Evolutionary conservation across 306 rosid genomes (phyloP), one percentile per base, ranked within the genome.

Genomic region (Adenanthera pavonina): DNA sequence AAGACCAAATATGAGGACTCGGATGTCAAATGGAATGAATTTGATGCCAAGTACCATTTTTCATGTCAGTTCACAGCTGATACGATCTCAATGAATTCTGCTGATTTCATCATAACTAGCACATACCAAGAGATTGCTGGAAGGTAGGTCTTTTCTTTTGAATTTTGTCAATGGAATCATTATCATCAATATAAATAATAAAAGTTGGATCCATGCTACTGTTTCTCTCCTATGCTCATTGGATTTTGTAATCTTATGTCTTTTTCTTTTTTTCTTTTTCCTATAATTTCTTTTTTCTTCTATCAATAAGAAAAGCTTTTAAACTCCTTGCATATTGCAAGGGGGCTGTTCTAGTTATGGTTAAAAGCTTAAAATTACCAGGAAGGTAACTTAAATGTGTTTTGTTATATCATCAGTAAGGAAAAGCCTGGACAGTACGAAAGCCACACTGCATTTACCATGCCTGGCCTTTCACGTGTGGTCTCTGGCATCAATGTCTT

Each of bases 101-200:
- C 97, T 49, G 98, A 94, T 87, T 94, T 94, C 88, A 81, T 94
- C 86, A 89, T 94, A 83, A 86, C 98, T 33, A 94, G 98, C 86
- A 88, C 98, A 43, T 94, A 80, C 84, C 98, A 94, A 89, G 98
- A 94, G 84, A 92, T 94, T 71, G 91, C 96, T 15, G 98, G 98
- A 92, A 90, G 94, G 98, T 92, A 67, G 65, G 78, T 49, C n/a
- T 83, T 59, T 25, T n/a, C 67, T 40, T 36, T 1, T 35, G 44
- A 66, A 41, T 75, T 46, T 47, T 41, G 62, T 61, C 78, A 34
- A 19, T 75, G 67, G 40, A 25, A 34, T 57, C 64, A 16, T 25
- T 25, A 25, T 25, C 30, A 25, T 25, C 30, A 25, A 25, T 25
- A 25, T 25, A 25, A 25, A 25, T 25, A 25, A 25, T 25, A 25